These are phyloP conservation scores for Pichia norvegensis DNA, from an alignment of 1,139 yeast species.

Conservation along the genomic window DNA sequence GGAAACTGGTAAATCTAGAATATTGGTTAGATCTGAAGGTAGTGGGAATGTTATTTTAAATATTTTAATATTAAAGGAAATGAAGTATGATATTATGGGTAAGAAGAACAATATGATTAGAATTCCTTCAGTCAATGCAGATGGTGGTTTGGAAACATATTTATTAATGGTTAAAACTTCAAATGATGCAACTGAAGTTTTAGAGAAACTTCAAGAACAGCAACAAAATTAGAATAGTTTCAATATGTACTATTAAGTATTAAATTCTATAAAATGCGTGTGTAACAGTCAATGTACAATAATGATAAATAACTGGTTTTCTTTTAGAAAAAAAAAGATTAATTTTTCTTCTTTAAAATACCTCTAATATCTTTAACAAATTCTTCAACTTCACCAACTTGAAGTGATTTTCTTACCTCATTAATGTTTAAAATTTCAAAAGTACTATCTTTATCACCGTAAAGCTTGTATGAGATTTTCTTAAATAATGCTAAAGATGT, in stretches of 20 bases:
- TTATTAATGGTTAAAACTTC: slow-evolving; percentile 65
- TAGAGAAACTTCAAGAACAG: neutral
- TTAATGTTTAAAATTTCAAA: slow-evolving; percentile 25
- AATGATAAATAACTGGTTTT: too few species aligned
- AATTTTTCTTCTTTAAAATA: slow-evolving; percentile 10
- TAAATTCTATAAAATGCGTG: neutral
- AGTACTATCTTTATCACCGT: slow-evolving; percentile 43
- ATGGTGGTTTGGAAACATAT: slow-evolving; percentile 47
- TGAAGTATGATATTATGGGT: slow-evolving; percentile 51
- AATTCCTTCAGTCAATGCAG: slow-evolving; percentile 39
- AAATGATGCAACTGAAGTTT: slow-evolving; percentile 47
- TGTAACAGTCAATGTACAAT: neutral
- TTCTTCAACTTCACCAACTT: slow-evolving; percentile 23
- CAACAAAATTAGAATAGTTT: neutral
- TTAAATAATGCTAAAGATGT: slow-evolving; percentile 42
- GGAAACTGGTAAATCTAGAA: slow-evolving; percentile 53
- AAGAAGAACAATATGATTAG: slow-evolving; percentile 43
- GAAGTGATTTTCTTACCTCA: slow-evolving; percentile 41
- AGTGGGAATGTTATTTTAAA: slow-evolving; percentile 69
- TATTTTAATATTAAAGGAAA: slow-evolving; percentile 42
- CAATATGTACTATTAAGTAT: neutral
- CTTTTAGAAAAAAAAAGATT: neutral
- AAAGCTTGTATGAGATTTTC: slow-evolving; percentile 44
- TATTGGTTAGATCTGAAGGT: slow-evolving; percentile 83
- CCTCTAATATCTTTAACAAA: slow-evolving; percentile 37